phyloP scores from a whole-genome alignment of 2,329 filamentous ascomycete genomes.

The Acephala macrosclerotiorum region DNA sequence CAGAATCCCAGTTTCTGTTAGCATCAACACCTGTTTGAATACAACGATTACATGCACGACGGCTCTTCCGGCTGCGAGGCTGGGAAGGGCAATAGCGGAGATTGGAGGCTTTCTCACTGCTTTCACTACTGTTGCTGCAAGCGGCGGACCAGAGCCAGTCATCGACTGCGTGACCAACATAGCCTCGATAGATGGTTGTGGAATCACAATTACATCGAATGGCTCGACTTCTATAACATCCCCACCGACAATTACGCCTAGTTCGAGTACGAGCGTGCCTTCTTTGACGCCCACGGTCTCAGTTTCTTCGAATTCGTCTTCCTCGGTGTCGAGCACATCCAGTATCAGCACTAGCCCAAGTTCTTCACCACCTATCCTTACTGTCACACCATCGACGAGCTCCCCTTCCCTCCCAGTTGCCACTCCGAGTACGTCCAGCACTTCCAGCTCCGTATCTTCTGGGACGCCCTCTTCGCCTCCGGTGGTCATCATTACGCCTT shows the following conservation, averaged over 20 bases:
- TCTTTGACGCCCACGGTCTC: background rate
- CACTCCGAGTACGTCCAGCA: background rate
- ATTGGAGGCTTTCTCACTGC: slow-evolving; percentile 6
- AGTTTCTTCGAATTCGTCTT: background rate
- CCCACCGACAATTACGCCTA: background rate
- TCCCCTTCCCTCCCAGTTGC: background rate
- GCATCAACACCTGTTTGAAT: slow-evolving; percentile 2
- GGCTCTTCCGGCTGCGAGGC: background rate
- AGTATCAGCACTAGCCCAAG: background rate
- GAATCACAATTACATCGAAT: background rate
- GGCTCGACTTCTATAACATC: slow-evolving; percentile 2
- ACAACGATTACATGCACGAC: slow-evolving; percentile 3
- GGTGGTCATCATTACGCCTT: background rate
- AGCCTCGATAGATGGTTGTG: background rate
- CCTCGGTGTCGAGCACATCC: background rate
- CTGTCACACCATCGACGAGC: background rate
- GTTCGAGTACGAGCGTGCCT: background rate
- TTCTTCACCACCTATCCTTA: background rate
- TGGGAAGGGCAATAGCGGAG: slow-evolving; percentile 1
- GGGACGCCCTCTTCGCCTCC: background rate
- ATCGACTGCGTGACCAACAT: background rate
- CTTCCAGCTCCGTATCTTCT: background rate
- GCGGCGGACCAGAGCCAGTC: slow-evolving; percentile 2
- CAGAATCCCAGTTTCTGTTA: slow-evolving; percentile 2
- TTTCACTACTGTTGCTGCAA: background rate